phyloP scores from a whole-genome alignment of 805 yeast genomes.

The Lipomyces starkeyi region DNA sequence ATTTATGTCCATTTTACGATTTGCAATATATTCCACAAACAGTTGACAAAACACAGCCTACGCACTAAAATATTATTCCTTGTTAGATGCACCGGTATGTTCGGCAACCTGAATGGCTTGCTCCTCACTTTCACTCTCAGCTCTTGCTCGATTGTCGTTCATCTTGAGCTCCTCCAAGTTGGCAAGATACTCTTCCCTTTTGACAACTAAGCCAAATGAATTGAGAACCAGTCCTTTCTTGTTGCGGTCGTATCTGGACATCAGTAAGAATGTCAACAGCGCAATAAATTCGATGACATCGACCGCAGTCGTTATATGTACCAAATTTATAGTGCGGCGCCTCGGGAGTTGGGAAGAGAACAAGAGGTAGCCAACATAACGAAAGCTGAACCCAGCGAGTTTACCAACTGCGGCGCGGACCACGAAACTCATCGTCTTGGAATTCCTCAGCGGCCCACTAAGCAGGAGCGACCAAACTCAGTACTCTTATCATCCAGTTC shows the following conservation, averaged over 20 bases:
- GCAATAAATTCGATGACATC: conserved; percentile 27
- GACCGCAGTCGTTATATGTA: conserved; percentile 18
- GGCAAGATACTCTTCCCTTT: conserved; percentile 28
- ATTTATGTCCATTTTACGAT: too few relatives aligned
- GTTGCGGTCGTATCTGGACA: conserved; percentile 23
- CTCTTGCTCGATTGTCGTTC: too few relatives aligned
- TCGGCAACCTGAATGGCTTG: too few relatives aligned
- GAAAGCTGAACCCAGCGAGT: conserved; percentile 29
- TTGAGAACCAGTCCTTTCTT: conserved; percentile 17
- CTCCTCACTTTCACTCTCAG: too few relatives aligned
- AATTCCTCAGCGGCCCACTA: conserved; percentile 35
- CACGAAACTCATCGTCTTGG: conserved; percentile 34
- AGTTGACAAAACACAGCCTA: too few relatives aligned
- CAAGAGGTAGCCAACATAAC: conserved; percentile 38
- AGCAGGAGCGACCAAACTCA: too few relatives aligned
- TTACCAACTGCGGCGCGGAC: conserved; percentile 33
- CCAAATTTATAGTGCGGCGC: conserved; percentile 33
- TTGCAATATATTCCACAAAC: too few relatives aligned
- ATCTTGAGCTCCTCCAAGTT: conserved; percentile 15
- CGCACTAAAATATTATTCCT: too few relatives aligned
- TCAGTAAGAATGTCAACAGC: conserved; percentile 21
- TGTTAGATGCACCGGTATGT: too few relatives aligned
- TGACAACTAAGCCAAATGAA: conserved; percentile 25
- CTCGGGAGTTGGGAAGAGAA: conserved; percentile 26
- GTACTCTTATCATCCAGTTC: too few relatives aligned